Evolutionary conservation across 768 basidiomycete genomes (phyloP).

Genomic region (Tylopilus cervinicoccineus): DNA sequence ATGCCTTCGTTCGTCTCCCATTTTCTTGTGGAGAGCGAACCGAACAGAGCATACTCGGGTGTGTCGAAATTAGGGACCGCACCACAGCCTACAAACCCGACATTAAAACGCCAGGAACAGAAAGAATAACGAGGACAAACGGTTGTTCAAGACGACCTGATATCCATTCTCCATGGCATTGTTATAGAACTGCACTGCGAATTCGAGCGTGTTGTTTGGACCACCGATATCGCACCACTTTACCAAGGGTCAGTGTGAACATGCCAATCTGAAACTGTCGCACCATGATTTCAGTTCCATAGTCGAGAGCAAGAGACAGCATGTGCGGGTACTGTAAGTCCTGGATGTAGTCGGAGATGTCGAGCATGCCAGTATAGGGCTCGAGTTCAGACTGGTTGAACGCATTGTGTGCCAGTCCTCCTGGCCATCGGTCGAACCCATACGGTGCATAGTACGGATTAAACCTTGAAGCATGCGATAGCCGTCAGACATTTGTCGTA

Average conservation of each 20-base stretch:
- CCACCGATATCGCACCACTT: conserved; percentile 60
- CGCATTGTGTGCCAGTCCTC: conserved; percentile 49
- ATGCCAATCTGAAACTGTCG: conserved; percentile 4
- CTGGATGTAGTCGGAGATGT: conserved; percentile 47
- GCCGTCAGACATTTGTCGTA: neutral
- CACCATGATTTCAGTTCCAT: conserved; percentile 55
- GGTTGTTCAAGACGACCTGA: conserved; percentile 46
- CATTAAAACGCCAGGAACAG: neutral
- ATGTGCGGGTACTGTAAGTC: conserved; percentile 52
- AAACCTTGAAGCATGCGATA: conserved; percentile 36
- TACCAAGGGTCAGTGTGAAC: conserved; percentile 5
- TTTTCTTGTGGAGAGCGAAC: conserved; percentile 40
- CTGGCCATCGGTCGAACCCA: conserved; percentile 50
- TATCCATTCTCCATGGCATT: conserved; percentile 37
- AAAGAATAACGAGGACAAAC: conserved; percentile 20
- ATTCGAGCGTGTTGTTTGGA: conserved; percentile 41
- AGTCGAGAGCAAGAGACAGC: conserved; percentile 42
- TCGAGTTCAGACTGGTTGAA: conserved; percentile 46
- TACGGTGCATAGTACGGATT: conserved; percentile 50
- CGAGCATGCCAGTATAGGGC: conserved; percentile 48
- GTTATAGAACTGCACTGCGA: conserved; percentile 45
- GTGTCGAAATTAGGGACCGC: conserved; percentile 51
- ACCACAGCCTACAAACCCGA: conserved; percentile 38
- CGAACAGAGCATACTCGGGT: conserved; percentile 50
- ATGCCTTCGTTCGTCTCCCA: conserved; percentile 63